Evolutionary conservation across 345 rosid genomes (phyloP).

Genomic region (Rhodamnia argentea): DNA sequence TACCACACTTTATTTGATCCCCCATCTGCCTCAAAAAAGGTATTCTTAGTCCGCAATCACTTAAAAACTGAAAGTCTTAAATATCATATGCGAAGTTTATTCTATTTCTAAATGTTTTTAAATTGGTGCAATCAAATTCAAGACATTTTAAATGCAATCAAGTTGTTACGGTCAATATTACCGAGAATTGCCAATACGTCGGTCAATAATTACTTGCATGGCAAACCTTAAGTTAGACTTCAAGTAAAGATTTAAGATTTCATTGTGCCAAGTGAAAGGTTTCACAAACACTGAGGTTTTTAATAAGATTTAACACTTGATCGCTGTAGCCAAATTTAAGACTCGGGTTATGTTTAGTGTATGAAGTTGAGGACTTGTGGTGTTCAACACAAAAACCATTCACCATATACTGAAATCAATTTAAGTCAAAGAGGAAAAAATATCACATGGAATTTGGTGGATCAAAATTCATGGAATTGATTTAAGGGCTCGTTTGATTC

Average conservation of each 20-base stretch:
- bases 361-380: no score
- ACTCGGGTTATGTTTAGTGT: no score
- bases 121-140: background rate
- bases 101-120: background rate
- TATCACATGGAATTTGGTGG: no score
- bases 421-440: no score
- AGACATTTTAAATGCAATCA: background rate
- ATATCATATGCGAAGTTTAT: background rate
- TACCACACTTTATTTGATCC: background rate
- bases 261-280: background rate
- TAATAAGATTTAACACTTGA: no score
- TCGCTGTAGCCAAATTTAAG: no score
- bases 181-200: background rate
- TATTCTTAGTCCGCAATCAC: background rate
- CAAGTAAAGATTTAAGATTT: background rate
- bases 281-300: no score
- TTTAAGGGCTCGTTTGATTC: no score
- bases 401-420: no score
- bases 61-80: background rate
- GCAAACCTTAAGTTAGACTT: background rate
- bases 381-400: no score
- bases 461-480: no score
- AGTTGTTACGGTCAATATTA: background rate
- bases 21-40: background rate
- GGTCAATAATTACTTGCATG: background rate